Evolutionary conservation across 2,329 filamentous ascomycete genomes (phyloP).

Genomic region (Aaosphaeria pasadenensis): DNA sequence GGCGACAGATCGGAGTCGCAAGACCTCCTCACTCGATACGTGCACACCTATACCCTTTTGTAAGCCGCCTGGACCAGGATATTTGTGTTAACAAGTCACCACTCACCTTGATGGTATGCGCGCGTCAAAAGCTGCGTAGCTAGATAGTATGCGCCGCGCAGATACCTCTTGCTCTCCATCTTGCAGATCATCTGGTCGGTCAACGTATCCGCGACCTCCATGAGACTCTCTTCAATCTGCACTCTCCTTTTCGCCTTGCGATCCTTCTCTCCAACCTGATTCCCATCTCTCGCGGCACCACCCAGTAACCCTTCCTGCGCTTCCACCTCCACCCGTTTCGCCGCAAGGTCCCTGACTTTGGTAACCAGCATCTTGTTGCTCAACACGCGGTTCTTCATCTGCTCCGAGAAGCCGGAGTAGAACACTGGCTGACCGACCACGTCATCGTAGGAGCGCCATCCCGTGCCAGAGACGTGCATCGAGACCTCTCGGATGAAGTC

Average conservation of each 20-base stretch:
- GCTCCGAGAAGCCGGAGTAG: conserved; percentile 86
- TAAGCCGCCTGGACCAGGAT: too few species aligned
- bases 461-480: conserved; percentile 85
- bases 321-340: conserved; percentile 71
- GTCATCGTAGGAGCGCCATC: conserved; percentile 92
- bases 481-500: conserved; percentile 92
- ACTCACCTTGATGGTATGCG: conserved; percentile 83
- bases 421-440: conserved; percentile 85
- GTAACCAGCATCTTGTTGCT: conserved; percentile 70
- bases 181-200: conserved; percentile 98
- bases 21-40: conserved; percentile 89
- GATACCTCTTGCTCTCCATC: conserved; percentile 92
- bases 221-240: conserved; percentile 69
- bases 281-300: conserved; percentile 47
- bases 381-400: conserved; percentile 78
- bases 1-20: conserved; percentile 77
- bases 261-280: conserved; percentile 52
- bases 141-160: conserved; percentile 87
- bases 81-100: not conserved
- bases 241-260: conserved; percentile 58
- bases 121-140: conserved; percentile 83
- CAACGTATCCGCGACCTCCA: conserved; percentile 80
- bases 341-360: conserved; percentile 74
- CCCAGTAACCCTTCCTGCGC: conserved; percentile 65
- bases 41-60: conserved; percentile 62